Percentiles rank a stretch among this genome's conserved stretches.
Evolutionary conservation across 768 basidiomycete genomes (phyloP).

Genomic region (Brasilioporus rufonigricans): DNA sequence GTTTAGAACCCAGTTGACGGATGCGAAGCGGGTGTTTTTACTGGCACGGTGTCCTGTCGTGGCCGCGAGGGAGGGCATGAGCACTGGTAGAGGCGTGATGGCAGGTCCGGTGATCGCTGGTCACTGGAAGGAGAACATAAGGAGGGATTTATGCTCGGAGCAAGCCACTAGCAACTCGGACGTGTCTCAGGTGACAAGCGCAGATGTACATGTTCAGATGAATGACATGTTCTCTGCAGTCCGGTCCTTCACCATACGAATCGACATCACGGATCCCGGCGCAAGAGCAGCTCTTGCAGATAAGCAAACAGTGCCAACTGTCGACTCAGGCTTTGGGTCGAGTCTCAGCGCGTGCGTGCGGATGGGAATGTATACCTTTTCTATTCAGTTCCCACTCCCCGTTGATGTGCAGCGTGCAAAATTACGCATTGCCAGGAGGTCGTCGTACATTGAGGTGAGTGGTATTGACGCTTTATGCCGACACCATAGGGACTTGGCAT

Average conservation of each 20-base stretch:
- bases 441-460: slow-evolving; percentile 43
- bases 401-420: slow-evolving; percentile 37
- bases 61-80: neutral
- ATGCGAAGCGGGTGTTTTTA: slow-evolving; percentile 18
- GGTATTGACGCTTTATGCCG: neutral
- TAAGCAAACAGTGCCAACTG: slow-evolving; percentile 1
- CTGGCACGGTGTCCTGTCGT: slow-evolving; percentile 15
- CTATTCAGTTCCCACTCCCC: slow-evolving; percentile 44
- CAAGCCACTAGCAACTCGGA: neutral
- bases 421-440: slow-evolving; percentile 49
- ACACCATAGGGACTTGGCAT: too few species aligned
- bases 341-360: slow-evolving; percentile 4
- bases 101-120: neutral
- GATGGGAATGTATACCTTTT: slow-evolving; percentile 15
- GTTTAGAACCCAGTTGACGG: slow-evolving; percentile 13
- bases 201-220: slow-evolving; percentile 15
- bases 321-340: neutral
- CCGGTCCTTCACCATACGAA: slow-evolving; percentile 13
- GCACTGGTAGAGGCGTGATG: neutral
- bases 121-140: slow-evolving; percentile 5
- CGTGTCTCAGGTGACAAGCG: neutral
- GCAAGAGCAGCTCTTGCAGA: slow-evolving; percentile 14
- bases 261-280: slow-evolving; percentile 20
- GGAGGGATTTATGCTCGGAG: neutral
- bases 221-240: neutral